Evolutionary conservation across 768 basidiomycete genomes (phyloP).

Genomic region (Calvatia gigantea): DNA sequence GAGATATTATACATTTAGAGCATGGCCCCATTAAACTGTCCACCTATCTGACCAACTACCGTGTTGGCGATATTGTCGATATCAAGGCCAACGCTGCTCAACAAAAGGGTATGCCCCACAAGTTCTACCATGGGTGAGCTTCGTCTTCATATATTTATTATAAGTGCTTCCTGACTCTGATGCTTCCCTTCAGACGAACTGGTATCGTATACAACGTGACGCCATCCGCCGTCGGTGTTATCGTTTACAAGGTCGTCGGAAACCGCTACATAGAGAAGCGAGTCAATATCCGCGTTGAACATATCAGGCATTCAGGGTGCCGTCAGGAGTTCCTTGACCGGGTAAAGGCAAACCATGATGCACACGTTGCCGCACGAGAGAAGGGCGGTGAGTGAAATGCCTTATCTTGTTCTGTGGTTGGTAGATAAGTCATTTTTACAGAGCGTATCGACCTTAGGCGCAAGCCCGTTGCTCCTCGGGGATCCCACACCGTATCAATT

Average conservation of each 20-base stretch:
- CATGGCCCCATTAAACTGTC: conserved; percentile 89
- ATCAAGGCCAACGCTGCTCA: conserved; percentile 99
- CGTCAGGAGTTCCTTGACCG: conserved; percentile 96
- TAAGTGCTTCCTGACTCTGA: neutral
- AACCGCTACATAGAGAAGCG: conserved; percentile 99
- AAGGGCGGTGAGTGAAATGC: conserved; percentile 74
- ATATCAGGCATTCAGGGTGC: conserved; percentile 95
- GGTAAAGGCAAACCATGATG: conserved; percentile 86
- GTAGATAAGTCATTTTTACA: conserved; percentile 23
- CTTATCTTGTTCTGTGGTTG: neutral
- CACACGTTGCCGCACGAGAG: conserved; percentile 82
- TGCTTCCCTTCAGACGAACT: conserved; percentile 73
- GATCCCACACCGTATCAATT: conserved; percentile 69
- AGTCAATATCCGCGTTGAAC: conserved; percentile 96
- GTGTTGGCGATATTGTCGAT: conserved; percentile 97
- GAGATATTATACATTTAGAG: conserved; percentile 43
- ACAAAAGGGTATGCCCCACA: conserved; percentile 99
- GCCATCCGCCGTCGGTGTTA: conserved; percentile 90
- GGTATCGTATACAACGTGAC: conserved; percentile 99
- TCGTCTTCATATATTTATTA: conserved; percentile 6
- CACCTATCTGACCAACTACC: conserved; percentile 91
- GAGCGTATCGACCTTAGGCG: conserved; percentile 86
- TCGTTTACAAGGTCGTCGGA: conserved; percentile 97
- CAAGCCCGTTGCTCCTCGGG: conserved; percentile 78
- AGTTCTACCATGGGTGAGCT: conserved; percentile 93